Percentiles rank a stretch among this genome's conserved stretches.
phyloP scores from a whole-genome alignment of 441 rosid species.

The Adansonia gregorii region DNA sequence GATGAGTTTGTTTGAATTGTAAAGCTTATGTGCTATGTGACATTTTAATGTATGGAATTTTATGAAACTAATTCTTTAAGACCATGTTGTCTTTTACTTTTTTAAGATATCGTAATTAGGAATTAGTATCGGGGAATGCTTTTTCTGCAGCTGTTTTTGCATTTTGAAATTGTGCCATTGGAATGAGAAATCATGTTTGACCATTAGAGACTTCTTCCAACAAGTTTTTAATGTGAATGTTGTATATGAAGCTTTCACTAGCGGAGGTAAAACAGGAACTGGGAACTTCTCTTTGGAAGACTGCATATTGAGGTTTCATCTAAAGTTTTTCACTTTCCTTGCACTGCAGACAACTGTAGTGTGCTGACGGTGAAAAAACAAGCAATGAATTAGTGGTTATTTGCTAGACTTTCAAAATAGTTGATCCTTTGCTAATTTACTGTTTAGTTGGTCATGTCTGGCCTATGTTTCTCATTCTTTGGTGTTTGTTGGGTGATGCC shows the following conservation, averaged over 20 bases:
- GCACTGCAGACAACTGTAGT: neutral
- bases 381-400: neutral
- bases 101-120: neutral
- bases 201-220: neutral
- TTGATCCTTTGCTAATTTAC: neutral
- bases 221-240: neutral
- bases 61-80: neutral
- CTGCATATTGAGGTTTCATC: conserved; percentile 3
- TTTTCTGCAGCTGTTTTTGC: neutral
- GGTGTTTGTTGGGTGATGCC: neutral
- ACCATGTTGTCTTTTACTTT: neutral
- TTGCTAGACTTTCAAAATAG: neutral
- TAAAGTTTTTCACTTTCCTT: neutral
- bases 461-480: neutral
- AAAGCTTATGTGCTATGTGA: neutral
- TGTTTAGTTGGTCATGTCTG: neutral
- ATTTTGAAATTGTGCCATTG: neutral
- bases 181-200: neutral
- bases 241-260: neutral
- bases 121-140: conserved; percentile 5
- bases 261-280: neutral
- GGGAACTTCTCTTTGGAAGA: neutral
- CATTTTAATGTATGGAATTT: neutral
- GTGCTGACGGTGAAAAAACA: neutral
- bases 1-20: conserved; percentile 20